phyloP scores from a whole-genome alignment of 176 grass and related monocot genomes.

The Alopecurus myosuroides region DNA sequence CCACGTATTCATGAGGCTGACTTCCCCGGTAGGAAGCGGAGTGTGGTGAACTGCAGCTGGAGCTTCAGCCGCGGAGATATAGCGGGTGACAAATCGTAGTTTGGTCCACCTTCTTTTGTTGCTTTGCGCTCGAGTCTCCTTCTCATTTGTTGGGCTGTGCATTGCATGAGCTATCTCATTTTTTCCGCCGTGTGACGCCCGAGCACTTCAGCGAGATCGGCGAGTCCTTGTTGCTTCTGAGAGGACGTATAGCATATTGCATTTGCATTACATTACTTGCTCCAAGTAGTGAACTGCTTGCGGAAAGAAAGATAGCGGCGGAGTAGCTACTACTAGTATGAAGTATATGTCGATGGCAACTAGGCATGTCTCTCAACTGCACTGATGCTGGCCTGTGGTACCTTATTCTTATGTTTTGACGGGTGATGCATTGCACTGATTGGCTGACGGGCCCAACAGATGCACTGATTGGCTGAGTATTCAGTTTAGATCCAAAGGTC shows the following conservation, averaged over 20 bases:
- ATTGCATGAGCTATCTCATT: neutral
- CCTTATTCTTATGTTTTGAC: neutral
- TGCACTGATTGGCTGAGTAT: neutral
- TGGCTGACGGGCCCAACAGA: neutral
- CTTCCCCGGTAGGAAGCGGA: no score
- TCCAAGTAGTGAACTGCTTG: neutral
- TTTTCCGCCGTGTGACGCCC: neutral
- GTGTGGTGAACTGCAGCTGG: constrained; percentile 1
- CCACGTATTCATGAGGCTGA: no score
- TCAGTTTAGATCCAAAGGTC: neutral
- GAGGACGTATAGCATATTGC: neutral
- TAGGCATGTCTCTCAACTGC: neutral
- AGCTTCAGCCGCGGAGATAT: constrained; percentile 21
- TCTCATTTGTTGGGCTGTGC: neutral
- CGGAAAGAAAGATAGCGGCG: neutral
- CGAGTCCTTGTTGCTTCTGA: neutral
- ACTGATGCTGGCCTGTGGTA: neutral
- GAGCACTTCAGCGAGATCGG: neutral
- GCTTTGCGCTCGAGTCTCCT: neutral
- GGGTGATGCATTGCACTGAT: neutral
- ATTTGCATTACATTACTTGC: neutral
- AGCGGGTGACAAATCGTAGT: neutral
- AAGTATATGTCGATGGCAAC: neutral
- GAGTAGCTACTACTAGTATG: neutral
- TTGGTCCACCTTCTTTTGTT: neutral